Percentiles rank a stretch among this genome's conserved stretches.
These are phyloP conservation scores for Peronosclerospora sorghi DNA, from an alignment of 352 stramenopile genomes.

Conservation along the genomic window DNA sequence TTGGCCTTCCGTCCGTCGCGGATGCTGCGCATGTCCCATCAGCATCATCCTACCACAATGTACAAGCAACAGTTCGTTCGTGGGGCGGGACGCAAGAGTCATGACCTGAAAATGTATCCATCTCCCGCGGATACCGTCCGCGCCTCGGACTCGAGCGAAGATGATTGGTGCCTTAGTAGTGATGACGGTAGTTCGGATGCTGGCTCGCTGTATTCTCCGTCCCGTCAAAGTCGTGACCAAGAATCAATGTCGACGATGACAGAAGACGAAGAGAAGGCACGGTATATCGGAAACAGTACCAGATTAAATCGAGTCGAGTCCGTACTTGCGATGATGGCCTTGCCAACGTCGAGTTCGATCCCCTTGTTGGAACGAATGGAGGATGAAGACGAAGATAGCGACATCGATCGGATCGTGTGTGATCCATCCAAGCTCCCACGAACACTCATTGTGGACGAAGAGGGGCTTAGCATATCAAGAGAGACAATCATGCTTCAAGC, in stretches of 20 bases:
- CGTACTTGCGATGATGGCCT: slow-evolving; percentile 22
- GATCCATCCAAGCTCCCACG: slow-evolving; percentile 39
- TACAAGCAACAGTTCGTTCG: slow-evolving; percentile 32
- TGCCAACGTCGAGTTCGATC: slow-evolving; percentile 28
- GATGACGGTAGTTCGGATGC: slow-evolving; percentile 19
- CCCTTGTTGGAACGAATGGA: slow-evolving; percentile 30
- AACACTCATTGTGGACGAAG: slow-evolving; percentile 58
- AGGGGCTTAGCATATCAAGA: slow-evolving; percentile 45
- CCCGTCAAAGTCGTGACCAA: slow-evolving; percentile 5
- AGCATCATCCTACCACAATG: slow-evolving; percentile 31
- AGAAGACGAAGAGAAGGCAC: slow-evolving; percentile 21
- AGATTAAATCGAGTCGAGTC: slow-evolving; percentile 19
- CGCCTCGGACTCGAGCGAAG: slow-evolving; percentile 12
- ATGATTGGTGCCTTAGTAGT: slow-evolving; percentile 26
- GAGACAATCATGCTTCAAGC: slow-evolving; percentile 41
- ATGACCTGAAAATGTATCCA: not conserved
- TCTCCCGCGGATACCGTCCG: not conserved
- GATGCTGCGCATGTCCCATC: slow-evolving; percentile 34
- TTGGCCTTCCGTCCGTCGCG: slow-evolving; percentile 38
- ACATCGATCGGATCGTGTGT: slow-evolving; percentile 53
- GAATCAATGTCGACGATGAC: slow-evolving; percentile 10
- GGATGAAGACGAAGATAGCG: slow-evolving; percentile 39
- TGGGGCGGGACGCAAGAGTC: slow-evolving; percentile 13
- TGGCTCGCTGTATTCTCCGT: slow-evolving; percentile 8
- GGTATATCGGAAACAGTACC: not conserved